Percentiles rank a stretch among this genome's conserved stretches.
Evolutionary conservation across 495 filamentous ascomycete species (phyloP).

Genomic region (Hypoxylon rickii): DNA sequence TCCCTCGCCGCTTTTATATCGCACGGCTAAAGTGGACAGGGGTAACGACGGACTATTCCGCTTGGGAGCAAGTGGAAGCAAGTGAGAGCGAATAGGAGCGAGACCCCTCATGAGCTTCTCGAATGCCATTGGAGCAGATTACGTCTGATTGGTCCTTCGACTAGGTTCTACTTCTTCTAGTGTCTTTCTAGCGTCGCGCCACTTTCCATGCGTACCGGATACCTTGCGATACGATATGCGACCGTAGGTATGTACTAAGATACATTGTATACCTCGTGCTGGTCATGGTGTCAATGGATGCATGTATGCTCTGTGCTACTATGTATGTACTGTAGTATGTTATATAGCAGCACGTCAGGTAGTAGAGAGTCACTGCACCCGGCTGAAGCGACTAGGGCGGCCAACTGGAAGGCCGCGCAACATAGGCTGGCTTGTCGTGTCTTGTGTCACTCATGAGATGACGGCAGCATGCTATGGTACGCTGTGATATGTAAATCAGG

Average conservation of each 20-base stretch:
- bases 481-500: slow-evolving; percentile 7
- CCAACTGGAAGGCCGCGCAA: slow-evolving; percentile 7
- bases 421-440: not conserved
- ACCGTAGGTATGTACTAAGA: slow-evolving; percentile 5
- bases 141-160: slow-evolving; percentile 35
- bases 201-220: slow-evolving; percentile 21
- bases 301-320: too few relatives aligned
- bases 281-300: too few relatives aligned
- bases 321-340: too few relatives aligned
- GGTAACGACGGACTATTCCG: slow-evolving; percentile 32
- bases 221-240: slow-evolving; percentile 1
- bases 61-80: slow-evolving; percentile 29
- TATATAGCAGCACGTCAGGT: too few relatives aligned
- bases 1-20: slow-evolving; percentile 34
- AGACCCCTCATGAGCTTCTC: slow-evolving; percentile 32
- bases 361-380: slow-evolving; percentile 15
- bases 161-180: slow-evolving; percentile 40
- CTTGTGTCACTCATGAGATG: slow-evolving; percentile 4
- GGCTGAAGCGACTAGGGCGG: slow-evolving; percentile 26
- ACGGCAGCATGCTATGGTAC: slow-evolving; percentile 7
- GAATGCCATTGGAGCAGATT: too few relatives aligned
- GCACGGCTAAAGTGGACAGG: slow-evolving; percentile 30
- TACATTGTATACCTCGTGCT: too few relatives aligned
- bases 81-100: too few relatives aligned
- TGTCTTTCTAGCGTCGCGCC: slow-evolving; percentile 46